Conservation (phyloP, 352 stramenopile genomes). For the Phytophthora multivora region DNA sequence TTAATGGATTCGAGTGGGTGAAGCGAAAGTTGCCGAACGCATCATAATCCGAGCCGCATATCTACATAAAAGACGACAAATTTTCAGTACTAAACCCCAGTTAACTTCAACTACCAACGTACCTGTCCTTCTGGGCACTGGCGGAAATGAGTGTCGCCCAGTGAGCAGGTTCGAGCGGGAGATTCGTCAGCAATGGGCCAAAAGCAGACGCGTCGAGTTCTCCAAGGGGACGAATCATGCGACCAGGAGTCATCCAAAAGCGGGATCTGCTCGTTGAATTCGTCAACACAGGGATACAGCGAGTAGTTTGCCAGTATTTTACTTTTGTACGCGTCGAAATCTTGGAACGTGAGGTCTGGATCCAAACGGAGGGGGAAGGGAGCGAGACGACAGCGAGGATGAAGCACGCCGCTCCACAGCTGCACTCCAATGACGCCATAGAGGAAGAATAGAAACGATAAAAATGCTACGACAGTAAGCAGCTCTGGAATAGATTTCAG, state of each 20-base stretch:
- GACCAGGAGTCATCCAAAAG: slow-evolving; percentile 42
- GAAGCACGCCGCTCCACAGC: slow-evolving; percentile 74
- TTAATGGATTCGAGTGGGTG: slow-evolving; percentile 43
- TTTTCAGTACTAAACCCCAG: neutral
- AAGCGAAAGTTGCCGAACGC: slow-evolving; percentile 69
- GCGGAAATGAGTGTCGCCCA: slow-evolving; percentile 38
- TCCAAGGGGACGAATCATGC: slow-evolving; percentile 59
- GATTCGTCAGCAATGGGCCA: slow-evolving; percentile 89
- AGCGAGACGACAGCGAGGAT: slow-evolving; percentile 71
- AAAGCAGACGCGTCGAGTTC: slow-evolving; percentile 74
- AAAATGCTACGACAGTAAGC: slow-evolving; percentile 77
- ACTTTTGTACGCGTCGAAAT: slow-evolving; percentile 39
- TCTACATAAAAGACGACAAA: slow-evolving; percentile 19
- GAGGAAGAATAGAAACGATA: slow-evolving; percentile 86
- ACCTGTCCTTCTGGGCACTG: slow-evolving; percentile 48
- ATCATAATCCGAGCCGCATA: slow-evolving; percentile 71
- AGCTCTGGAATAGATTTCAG: slow-evolving; percentile 81
- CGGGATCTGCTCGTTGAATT: slow-evolving; percentile 38
- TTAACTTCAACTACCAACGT: neutral
- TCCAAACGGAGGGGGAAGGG: slow-evolving; percentile 65
- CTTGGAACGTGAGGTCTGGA: slow-evolving; percentile 30
- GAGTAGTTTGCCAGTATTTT: slow-evolving; percentile 43
- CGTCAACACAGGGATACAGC: slow-evolving; percentile 40
- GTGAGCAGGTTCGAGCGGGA: slow-evolving; percentile 58
- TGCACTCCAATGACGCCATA: slow-evolving; percentile 88